Percentiles rank a stretch among this genome's conserved stretches.
phyloP scores from a whole-genome alignment of 148 eudicot species.

The Gaultheria prostrata region DNA sequence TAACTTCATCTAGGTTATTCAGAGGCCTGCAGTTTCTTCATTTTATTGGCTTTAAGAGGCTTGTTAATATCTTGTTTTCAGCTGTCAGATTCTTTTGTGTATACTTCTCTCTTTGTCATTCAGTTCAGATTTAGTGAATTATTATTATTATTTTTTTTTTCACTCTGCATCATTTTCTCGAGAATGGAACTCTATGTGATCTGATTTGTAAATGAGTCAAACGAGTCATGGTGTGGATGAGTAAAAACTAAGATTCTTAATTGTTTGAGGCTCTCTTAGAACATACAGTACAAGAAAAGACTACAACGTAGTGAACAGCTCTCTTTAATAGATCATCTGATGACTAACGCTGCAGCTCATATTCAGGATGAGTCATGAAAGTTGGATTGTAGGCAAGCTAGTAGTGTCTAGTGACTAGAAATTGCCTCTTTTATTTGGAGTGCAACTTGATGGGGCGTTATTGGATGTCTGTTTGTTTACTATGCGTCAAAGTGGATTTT shows the following conservation, averaged over 20 bases:
- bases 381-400: background rate
- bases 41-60: background rate
- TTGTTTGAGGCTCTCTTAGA: background rate
- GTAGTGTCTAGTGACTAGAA: background rate
- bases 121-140: conserved; percentile 2
- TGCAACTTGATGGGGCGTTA: background rate
- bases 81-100: background rate
- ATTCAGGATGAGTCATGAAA: background rate
- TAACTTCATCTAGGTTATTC: background rate
- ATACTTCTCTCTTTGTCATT: background rate
- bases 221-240: background rate
- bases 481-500: background rate
- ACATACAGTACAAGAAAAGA: background rate
- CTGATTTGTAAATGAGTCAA: background rate
- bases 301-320: background rate
- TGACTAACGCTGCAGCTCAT: conserved; percentile 6
- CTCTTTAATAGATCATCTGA: background rate
- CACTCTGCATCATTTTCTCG: background rate
- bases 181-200: background rate
- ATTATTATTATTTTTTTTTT: background rate
- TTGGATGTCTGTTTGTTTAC: background rate
- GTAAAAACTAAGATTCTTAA: background rate
- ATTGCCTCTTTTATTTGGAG: background rate
- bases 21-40: background rate
- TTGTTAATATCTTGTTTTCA: background rate